These are phyloP conservation scores for Ceraceosorus guamensis DNA, from an alignment of 1,284 basidiomycete genomes.

Conservation along the genomic window DNA sequence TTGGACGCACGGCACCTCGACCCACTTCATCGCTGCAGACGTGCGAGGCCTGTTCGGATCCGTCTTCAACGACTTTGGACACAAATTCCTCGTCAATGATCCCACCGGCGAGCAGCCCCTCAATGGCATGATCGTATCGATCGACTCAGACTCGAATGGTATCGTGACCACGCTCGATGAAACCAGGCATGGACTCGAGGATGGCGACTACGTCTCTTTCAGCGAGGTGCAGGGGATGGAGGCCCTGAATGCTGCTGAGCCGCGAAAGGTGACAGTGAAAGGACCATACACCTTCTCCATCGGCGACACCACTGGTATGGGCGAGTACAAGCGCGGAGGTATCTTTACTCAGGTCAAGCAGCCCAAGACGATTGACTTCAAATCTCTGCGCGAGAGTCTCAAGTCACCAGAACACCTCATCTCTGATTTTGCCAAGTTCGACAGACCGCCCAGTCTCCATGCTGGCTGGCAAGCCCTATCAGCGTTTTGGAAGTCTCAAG, in stretches of 20 bases:
- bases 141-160: conserved; percentile 60
- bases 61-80: conserved; percentile 93
- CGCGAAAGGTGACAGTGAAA: conserved; percentile 84
- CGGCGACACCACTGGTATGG: conserved; percentile 48
- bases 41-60: conserved; percentile 92
- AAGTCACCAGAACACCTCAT: conserved; percentile 80
- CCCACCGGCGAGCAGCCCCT: conserved; percentile 89
- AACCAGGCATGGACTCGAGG: conserved; percentile 92
- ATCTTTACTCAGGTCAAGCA: conserved; percentile 99
- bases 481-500: conserved; percentile 64
- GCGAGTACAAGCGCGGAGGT: conserved; percentile 79
- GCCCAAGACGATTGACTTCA: conserved; percentile 78
- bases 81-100: conserved; percentile 88
- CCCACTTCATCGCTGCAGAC: conserved; percentile 87
- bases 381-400: conserved; percentile 83
- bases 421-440: conserved; percentile 96
- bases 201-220: conserved; percentile 96
- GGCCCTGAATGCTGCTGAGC: conserved; percentile 81
- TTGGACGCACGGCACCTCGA: conserved; percentile 57
- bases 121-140: conserved; percentile 86
- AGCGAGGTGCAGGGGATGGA: conserved; percentile 95
- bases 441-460: conserved; percentile 82
- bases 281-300: conserved; percentile 53
- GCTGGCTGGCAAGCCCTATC: conserved; percentile 91
- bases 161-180: conserved; percentile 95